A percentile compares a stretch with the other conserved stretches of the same genome.
Conservation (phyloP, 345 rosid genomes). For the Dimocarpus longan region DNA sequence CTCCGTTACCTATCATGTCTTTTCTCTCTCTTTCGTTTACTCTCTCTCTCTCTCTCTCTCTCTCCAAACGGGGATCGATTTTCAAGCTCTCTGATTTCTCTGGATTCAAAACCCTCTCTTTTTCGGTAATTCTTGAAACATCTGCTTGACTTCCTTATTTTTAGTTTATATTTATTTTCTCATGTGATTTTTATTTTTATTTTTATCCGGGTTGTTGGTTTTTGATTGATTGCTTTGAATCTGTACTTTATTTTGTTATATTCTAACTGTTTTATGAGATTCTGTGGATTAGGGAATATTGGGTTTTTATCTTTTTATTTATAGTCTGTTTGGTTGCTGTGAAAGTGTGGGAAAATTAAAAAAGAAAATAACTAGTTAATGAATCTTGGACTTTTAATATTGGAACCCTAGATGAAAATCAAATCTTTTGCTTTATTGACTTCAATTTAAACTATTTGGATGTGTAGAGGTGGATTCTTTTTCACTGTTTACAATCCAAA, state of each 20-base stretch:
- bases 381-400: slow-evolving; percentile 5
- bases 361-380: neutral
- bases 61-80: slow-evolving; percentile 35
- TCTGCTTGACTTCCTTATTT: slow-evolving; percentile 8
- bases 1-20: slow-evolving; percentile 16
- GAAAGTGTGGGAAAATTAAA: slow-evolving; percentile 20
- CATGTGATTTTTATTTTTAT: neutral
- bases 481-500: neutral
- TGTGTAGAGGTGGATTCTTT: neutral
- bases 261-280: slow-evolving; percentile 21
- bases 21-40: slow-evolving; percentile 20
- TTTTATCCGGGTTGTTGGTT: slow-evolving; percentile 21
- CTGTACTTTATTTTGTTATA: slow-evolving; percentile 25
- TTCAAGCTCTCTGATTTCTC: slow-evolving; percentile 35
- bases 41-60: slow-evolving; percentile 27
- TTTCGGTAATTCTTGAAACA: slow-evolving; percentile 37
- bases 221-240: slow-evolving; percentile 33
- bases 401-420: slow-evolving; percentile 24
- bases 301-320: slow-evolving; percentile 14
- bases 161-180: slow-evolving; percentile 11
- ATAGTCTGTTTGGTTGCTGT: slow-evolving; percentile 24
- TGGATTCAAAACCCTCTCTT: slow-evolving; percentile 37
- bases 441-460: neutral
- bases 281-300: slow-evolving; percentile 29
- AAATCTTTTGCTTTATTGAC: neutral